phyloP scores from a whole-genome alignment of 345 rosid species.

The Lepidium didymum region DNA sequence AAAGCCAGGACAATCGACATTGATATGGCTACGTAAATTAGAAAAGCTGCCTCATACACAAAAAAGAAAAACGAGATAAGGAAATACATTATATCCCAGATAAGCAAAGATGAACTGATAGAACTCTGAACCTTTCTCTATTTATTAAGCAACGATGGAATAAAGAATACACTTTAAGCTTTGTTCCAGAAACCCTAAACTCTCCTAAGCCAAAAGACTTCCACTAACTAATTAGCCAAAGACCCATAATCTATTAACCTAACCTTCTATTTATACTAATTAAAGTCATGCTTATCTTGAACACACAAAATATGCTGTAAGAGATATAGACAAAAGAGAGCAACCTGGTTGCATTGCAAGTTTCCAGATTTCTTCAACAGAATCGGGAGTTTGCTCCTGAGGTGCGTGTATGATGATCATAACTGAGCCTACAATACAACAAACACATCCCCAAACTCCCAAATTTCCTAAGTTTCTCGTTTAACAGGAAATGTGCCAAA shows the following conservation, averaged over 20 bases:
- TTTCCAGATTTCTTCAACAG: conserved; percentile 75
- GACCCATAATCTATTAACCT: too few relatives aligned
- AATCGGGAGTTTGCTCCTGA: conserved; percentile 69
- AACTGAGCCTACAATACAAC: conserved; percentile 84
- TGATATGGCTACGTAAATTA: conserved; percentile 58
- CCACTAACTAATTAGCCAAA: too few relatives aligned
- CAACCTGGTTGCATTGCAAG: conserved; percentile 82
- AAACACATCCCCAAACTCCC: conserved; percentile 80
- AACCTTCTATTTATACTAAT: too few relatives aligned
- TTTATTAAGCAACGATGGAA: too few relatives aligned
- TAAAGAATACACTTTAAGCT: too few relatives aligned
- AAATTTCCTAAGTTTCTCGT: conserved; percentile 65
- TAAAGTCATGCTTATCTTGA: too few relatives aligned
- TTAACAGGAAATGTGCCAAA: conserved; percentile 80
- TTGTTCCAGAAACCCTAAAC: too few relatives aligned
- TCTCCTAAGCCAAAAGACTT: too few relatives aligned
- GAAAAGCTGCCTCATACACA: conserved; percentile 55
- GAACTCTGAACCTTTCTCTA: too few relatives aligned
- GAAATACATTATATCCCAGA: neutral
- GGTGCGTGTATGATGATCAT: conserved; percentile 89
- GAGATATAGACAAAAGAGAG: neutral
- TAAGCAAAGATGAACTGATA: neutral
- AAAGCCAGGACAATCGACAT: conserved; percentile 64
- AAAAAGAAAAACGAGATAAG: neutral
- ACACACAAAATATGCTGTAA: neutral